These are phyloP conservation scores for Agaricus subrufescens DNA, from an alignment of 768 basidiomycete genomes.

Conservation along the genomic window DNA sequence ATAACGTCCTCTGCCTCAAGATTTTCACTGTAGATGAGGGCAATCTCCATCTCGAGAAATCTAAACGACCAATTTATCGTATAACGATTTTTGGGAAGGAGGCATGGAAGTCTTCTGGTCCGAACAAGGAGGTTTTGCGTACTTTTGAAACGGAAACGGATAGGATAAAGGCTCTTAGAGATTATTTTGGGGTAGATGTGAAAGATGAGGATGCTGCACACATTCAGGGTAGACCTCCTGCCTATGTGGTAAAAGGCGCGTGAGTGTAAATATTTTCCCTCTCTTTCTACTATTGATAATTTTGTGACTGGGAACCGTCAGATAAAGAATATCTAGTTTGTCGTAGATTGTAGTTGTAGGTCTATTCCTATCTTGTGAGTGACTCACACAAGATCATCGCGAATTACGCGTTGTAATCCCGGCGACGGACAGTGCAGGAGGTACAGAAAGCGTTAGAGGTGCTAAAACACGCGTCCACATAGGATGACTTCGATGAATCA, in stretches of 20 bases:
- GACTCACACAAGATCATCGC: too few species aligned
- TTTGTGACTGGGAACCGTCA: too few species aligned
- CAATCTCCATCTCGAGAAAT: constrained; percentile 6
- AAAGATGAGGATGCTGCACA: constrained; percentile 1
- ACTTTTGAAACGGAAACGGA: constrained; percentile 23
- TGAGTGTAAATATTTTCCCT: too few species aligned
- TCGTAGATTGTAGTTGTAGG: too few species aligned
- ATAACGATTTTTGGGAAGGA: constrained; percentile 20
- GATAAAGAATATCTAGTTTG: too few species aligned
- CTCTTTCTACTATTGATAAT: too few species aligned
- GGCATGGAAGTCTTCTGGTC: constrained; percentile 20
- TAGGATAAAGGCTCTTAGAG: constrained; percentile 16
- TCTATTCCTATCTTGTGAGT: too few species aligned
- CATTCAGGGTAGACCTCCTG: not conserved
- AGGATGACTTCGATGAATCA: too few species aligned
- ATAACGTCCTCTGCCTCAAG: constrained; percentile 21
- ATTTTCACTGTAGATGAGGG: constrained; percentile 19
- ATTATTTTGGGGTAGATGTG: not conserved
- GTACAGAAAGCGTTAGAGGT: too few species aligned
- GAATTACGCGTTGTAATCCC: too few species aligned
- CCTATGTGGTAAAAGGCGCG: not conserved
- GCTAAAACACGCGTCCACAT: too few species aligned
- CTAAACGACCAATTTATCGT: constrained; percentile 13
- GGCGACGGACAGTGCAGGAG: too few species aligned
- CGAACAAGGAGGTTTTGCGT: constrained; percentile 16